Conservation (phyloP, 2,329 filamentous ascomycete genomes). For the Microdochium nivale region DNA sequence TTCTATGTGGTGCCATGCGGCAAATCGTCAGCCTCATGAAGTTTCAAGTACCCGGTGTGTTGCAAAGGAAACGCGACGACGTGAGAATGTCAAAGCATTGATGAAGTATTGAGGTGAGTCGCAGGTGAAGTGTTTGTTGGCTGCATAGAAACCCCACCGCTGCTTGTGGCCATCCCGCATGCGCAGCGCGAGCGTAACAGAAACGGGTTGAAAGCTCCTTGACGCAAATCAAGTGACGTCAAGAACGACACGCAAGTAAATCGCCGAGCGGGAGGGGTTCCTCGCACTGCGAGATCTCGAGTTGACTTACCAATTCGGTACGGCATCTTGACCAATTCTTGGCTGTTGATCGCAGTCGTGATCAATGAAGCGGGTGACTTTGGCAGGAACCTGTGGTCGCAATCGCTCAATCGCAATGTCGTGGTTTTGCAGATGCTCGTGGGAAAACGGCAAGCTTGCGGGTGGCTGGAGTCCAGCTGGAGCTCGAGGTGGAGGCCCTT, state of each 20-base stretch:
- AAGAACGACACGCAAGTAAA: slow-evolving; percentile 4
- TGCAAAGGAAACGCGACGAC: background rate
- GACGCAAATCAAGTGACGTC: background rate
- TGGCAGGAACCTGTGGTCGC: background rate
- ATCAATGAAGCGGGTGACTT: background rate
- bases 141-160: too few species aligned
- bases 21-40: too few species aligned
- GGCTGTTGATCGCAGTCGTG: background rate
- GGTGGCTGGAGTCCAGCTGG: background rate
- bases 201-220: too few species aligned
- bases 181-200: too few species aligned
- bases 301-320: slow-evolving; percentile 22
- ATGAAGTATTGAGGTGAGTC: too few species aligned
- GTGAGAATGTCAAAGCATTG: background rate
- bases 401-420: background rate
- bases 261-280: slow-evolving; percentile 1
- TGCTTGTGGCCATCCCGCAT: too few species aligned
- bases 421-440: background rate
- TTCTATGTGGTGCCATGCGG: too few species aligned
- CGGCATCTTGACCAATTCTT: slow-evolving; percentile 12
- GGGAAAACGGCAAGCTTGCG: background rate
- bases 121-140: too few species aligned
- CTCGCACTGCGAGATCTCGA: background rate
- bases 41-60: too few species aligned
- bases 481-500: too few species aligned